These are phyloP conservation scores for Wickerhamiella lipophila DNA, from an alignment of 805 yeast species.

Conservation along the genomic window DNA sequence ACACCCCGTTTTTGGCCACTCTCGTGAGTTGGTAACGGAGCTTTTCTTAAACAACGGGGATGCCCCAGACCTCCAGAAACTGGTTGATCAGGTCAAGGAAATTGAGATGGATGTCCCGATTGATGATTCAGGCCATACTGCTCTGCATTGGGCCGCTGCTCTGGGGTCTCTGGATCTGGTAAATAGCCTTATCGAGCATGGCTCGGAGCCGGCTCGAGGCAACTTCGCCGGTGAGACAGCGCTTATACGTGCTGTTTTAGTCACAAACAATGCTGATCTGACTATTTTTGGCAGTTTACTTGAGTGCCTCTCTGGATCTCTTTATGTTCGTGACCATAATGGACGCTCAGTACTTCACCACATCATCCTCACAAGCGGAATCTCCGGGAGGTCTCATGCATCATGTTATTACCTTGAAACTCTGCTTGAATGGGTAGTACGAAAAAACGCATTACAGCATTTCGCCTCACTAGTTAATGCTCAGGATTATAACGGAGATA, in stretches of 20 bases:
- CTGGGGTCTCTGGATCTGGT: slow-evolving; percentile 67
- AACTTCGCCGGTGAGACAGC: slow-evolving; percentile 84
- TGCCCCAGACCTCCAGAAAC: slow-evolving; percentile 14
- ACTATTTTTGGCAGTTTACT: slow-evolving; percentile 61
- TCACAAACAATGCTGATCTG: slow-evolving; percentile 68
- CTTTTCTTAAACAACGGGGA: slow-evolving; percentile 20
- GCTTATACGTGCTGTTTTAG: slow-evolving; percentile 68
- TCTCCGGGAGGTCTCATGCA: slow-evolving; percentile 59
- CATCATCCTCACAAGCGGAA: slow-evolving; percentile 67
- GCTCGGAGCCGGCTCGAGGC: slow-evolving; percentile 56
- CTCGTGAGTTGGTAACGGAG: slow-evolving; percentile 18
- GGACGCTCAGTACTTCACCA: slow-evolving; percentile 79
- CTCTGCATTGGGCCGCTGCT: slow-evolving; percentile 93
- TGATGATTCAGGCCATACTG: slow-evolving; percentile 87
- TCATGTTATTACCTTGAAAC: slow-evolving; percentile 61
- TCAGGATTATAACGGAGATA: slow-evolving; percentile 89
- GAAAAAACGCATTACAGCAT: slow-evolving; percentile 38
- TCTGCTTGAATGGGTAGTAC: slow-evolving; percentile 64
- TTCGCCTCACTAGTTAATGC: slow-evolving; percentile 65
- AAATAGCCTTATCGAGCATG: slow-evolving; percentile 49
- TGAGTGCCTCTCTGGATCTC: slow-evolving; percentile 62
- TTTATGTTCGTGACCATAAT: slow-evolving; percentile 50
- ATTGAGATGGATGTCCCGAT: slow-evolving; percentile 65
- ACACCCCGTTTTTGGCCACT: slow-evolving; percentile 12
- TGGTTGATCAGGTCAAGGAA: slow-evolving; percentile 5